Evolutionary conservation across 352 stramenopile genomes (phyloP).

Genomic region (Phytopythium sindhum): DNA sequence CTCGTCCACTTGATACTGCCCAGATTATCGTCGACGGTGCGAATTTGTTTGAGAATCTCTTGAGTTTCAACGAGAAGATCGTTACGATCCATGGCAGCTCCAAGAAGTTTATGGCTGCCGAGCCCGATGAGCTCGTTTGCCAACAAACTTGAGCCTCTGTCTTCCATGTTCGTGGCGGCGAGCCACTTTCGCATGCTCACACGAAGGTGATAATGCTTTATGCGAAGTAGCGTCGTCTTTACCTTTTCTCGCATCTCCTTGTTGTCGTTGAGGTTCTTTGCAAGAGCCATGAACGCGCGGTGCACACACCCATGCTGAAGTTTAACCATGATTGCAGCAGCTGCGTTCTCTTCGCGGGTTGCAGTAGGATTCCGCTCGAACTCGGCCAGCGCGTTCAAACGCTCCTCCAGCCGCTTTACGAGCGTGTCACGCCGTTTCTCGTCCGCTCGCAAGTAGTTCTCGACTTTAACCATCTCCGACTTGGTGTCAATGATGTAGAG

Average conservation of each 20-base stretch:
- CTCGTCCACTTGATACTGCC: conserved; percentile 36
- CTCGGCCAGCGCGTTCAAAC: conserved; percentile 30
- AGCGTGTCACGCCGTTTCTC: conserved; percentile 33
- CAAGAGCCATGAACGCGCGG: conserved; percentile 49
- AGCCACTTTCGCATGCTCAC: conserved; percentile 26
- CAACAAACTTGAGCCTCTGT: not conserved
- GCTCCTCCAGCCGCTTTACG: conserved; percentile 30
- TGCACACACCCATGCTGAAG: conserved; percentile 40
- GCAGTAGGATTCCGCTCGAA: conserved; percentile 46
- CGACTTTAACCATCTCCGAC: conserved; percentile 57
- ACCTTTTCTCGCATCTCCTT: conserved; percentile 41
- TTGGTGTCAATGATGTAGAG: conserved; percentile 84
- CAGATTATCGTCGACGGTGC: conserved; percentile 30
- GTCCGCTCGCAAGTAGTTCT: conserved; percentile 72
- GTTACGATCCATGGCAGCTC: conserved; percentile 43
- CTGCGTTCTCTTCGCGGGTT: conserved; percentile 8
- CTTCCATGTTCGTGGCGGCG: conserved; percentile 2
- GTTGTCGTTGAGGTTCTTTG: conserved; percentile 32
- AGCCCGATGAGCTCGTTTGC: conserved; percentile 17
- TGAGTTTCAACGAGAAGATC: conserved; percentile 48
- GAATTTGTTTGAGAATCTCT: conserved; percentile 38
- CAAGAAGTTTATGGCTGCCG: conserved; percentile 43
- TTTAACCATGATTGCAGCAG: conserved; percentile 25
- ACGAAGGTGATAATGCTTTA: conserved; percentile 26
- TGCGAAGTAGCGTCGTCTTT: conserved; percentile 18